These are phyloP conservation scores for Pyrenophora tritici-repentis DNA, from an alignment of 2,329 filamentous ascomycete genomes.

Conservation along the genomic window DNA sequence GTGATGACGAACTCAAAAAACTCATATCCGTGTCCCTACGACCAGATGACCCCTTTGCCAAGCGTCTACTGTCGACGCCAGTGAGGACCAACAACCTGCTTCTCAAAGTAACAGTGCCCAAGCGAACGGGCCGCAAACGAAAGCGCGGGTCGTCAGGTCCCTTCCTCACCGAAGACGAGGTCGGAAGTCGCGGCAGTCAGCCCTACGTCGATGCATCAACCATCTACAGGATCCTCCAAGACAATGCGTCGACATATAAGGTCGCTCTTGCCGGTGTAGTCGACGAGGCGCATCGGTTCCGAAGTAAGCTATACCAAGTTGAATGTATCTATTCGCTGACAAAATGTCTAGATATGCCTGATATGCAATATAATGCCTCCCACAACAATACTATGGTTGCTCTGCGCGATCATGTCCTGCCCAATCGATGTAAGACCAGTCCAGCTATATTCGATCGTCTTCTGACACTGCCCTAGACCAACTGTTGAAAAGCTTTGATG, in stretches of 20 bases:
- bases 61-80: constrained; percentile 77
- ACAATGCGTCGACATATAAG: constrained; percentile 70
- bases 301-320: constrained; percentile 56
- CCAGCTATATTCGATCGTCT: background rate
- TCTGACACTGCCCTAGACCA: constrained; percentile 50
- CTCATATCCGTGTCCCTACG: constrained; percentile 74
- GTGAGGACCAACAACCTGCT: constrained; percentile 80
- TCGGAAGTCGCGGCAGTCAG: constrained; percentile 7
- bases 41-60: constrained; percentile 77
- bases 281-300: constrained; percentile 82
- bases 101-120: constrained; percentile 84
- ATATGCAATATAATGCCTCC: constrained; percentile 80
- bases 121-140: constrained; percentile 81
- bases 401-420: constrained; percentile 72
- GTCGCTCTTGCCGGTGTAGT: constrained; percentile 74
- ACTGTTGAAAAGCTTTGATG: constrained; percentile 66
- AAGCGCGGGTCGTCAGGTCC: constrained; percentile 76
- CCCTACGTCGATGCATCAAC: constrained; percentile 37
- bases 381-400: constrained; percentile 71
- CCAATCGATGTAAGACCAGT: constrained; percentile 66
- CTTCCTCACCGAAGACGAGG: constrained; percentile 51
- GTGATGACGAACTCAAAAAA: constrained; percentile 50
- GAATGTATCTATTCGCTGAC: too few species aligned
- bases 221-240: constrained; percentile 68
- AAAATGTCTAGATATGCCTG: constrained; percentile 65